Evolutionary conservation across 768 basidiomycete species (phyloP), one percentile per base, ranked within the genome.

Genomic region (Amylocystis lapponica): DNA sequence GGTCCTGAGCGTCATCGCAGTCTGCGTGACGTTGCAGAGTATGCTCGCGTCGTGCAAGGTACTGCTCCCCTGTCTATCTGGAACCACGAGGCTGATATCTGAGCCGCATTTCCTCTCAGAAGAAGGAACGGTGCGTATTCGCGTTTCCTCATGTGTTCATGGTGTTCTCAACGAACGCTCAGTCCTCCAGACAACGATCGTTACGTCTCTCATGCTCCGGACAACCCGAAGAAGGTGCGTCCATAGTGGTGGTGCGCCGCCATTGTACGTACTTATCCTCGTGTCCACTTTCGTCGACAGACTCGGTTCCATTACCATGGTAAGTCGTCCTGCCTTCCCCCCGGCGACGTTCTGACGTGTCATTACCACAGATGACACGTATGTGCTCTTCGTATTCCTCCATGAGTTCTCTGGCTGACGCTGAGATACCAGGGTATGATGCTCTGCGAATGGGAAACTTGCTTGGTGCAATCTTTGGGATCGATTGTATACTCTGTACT

Each of bases 21-120:
- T 92, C 32, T 91, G 87, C 55, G 76, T 91, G 14, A 92, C 90
- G 3, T 64, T 94, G 36, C 91, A 93, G 66, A 88, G 86, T 55
- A 94, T 94, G 91, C 73, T 94, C 45, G 91, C 88, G 19, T 89
- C 86, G 6, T 90, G 86, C 78, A 93, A 88, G 80, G 89, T 86
- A 29, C 41, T 49, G 35, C 50, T 46, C 35, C n/a, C 27, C 34
- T 13, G 32, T 13, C 12, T 22, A 22, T 16, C 25, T 11, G 20
- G 34, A n/a, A n/a, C n/a, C n/a, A n/a, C n/a, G n/a, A 26, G 3
- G 19, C 31, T 21, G 12, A 12, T 19, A 14, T 10, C 22, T 14
- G 8, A 27, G 46, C 8, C 8, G 2, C 26, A 1, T 35, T 21
- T 12, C 27, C 4, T 30, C 36, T 21, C 14, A 81, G 72, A 71